Evolutionary conservation across 352 stramenopile genomes (phyloP).

Genomic region (Phytophthora idaei): DNA sequence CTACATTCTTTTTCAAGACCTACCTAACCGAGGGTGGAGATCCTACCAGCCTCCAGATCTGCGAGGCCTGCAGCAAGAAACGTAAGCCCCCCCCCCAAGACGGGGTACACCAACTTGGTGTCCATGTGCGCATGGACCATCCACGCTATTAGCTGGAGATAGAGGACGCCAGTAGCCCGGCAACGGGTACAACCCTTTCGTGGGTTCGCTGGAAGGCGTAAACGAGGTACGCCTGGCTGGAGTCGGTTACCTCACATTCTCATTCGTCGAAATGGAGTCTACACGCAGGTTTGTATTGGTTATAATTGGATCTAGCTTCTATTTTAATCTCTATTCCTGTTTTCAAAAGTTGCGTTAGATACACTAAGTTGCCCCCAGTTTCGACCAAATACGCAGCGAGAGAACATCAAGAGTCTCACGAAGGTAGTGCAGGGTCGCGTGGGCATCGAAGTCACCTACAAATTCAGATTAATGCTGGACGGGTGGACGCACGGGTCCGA

Average conservation of each 20-base stretch:
- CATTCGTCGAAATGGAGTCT: background rate
- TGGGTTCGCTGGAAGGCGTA: background rate
- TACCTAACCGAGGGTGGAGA: background rate
- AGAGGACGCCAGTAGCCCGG: no score
- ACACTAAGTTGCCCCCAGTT: background rate
- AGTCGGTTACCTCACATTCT: background rate
- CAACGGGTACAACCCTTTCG: no score
- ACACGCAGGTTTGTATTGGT: background rate
- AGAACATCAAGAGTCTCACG: background rate
- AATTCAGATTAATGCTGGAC: background rate
- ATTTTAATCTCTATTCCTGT: background rate
- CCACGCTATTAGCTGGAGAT: background rate
- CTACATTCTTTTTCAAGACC: background rate
- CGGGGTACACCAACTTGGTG: background rate
- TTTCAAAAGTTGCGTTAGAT: background rate
- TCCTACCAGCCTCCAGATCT: slow-evolving; percentile 1
- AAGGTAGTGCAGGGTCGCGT: background rate
- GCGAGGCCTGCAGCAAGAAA: background rate
- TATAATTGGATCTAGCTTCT: background rate
- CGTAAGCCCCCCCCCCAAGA: background rate
- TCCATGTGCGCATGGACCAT: background rate
- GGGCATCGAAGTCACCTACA: background rate
- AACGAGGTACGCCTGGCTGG: background rate
- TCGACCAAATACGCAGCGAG: background rate
- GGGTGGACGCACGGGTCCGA: background rate